Evolutionary conservation across 805 yeast species (phyloP).

Genomic region (Wickerhamomyces chambardii): DNA sequence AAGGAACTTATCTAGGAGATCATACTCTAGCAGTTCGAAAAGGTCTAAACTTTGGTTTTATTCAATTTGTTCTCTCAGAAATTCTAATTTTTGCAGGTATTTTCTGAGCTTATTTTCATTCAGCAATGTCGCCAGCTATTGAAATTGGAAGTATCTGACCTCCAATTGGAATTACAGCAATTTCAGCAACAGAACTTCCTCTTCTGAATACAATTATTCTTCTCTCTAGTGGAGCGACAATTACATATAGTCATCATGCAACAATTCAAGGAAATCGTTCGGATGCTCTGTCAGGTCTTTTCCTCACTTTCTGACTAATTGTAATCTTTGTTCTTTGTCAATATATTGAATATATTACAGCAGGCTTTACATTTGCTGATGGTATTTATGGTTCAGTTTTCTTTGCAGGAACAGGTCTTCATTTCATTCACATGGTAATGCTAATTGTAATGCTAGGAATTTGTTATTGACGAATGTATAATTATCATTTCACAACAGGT

Average conservation of each 20-base stretch:
- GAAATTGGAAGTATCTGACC: conserved; percentile 18
- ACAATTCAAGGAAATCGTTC: conserved; percentile 11
- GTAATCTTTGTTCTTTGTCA: conserved; percentile 17
- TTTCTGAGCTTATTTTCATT: conserved; percentile 18
- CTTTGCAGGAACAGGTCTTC: conserved; percentile 18
- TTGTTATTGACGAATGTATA: conserved; percentile 12
- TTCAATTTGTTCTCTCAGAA: conserved; percentile 13
- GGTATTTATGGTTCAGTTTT: conserved; percentile 17
- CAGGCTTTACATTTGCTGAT: conserved; percentile 17
- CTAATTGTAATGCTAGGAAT: conserved; percentile 10
- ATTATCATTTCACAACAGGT: conserved; percentile 14
- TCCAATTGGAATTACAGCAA: conserved; percentile 14
- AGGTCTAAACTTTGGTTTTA: conserved; percentile 12
- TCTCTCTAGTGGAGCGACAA: conserved; percentile 18
- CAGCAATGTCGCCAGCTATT: conserved; percentile 16
- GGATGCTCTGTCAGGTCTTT: conserved; percentile 11
- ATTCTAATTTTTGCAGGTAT: conserved; percentile 11
- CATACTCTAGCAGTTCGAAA: conserved; percentile 17
- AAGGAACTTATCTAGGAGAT: conserved; percentile 17
- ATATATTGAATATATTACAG: conserved; percentile 15
- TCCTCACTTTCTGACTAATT: conserved; percentile 14
- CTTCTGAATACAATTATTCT: conserved; percentile 19
- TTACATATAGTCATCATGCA: conserved; percentile 17
- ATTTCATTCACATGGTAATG: conserved; percentile 16
- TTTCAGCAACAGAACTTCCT: conserved; percentile 17